Percentiles rank a stretch among this genome's conserved stretches.
These are phyloP conservation scores for Juncus effusus DNA, from an alignment of 176 grass and related monocot species.

Conservation along the genomic window DNA sequence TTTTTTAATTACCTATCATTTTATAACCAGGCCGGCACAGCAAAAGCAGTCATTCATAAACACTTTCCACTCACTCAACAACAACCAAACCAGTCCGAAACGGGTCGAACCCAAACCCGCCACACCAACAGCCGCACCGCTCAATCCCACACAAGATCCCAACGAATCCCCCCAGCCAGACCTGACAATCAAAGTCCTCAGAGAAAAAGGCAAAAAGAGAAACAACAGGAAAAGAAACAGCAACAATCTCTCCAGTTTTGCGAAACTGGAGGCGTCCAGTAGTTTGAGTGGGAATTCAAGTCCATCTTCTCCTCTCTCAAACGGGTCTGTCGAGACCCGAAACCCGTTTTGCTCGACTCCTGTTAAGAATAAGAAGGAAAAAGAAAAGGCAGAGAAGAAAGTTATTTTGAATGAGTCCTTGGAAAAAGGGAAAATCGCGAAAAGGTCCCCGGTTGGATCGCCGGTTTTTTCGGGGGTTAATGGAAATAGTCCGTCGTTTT, in stretches of 20 bases:
- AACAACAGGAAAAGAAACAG: slow-evolving; percentile 32
- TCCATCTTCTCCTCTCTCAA: slow-evolving; percentile 78
- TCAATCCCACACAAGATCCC: slow-evolving; percentile 41
- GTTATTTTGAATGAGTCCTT: not conserved
- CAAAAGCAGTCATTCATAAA: slow-evolving; percentile 40
- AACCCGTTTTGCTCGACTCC: no score
- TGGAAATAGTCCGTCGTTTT: slow-evolving; percentile 23
- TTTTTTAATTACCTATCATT: slow-evolving; percentile 27
- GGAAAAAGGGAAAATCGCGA: no score
- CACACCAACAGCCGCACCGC: slow-evolving; percentile 10
- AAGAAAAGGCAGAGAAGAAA: no score
- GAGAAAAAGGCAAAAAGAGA: slow-evolving; percentile 53
- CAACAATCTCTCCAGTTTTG: slow-evolving; percentile 35
- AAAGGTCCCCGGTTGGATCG: not conserved
- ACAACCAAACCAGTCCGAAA: slow-evolving; percentile 39
- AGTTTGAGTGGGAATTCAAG: slow-evolving; percentile 93
- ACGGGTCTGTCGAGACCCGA: slow-evolving; percentile 29
- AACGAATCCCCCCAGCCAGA: slow-evolving; percentile 41
- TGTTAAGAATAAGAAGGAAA: slow-evolving; percentile 3
- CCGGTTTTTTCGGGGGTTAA: slow-evolving; percentile 23
- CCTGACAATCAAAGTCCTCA: slow-evolving; percentile 62
- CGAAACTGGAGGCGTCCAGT: slow-evolving; percentile 90
- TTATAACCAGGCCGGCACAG: slow-evolving; percentile 38
- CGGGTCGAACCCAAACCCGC: slow-evolving; percentile 32
- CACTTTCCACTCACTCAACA: slow-evolving; percentile 37